Percentiles rank a stretch among this genome's conserved stretches.
phyloP scores from a whole-genome alignment of 306 rosid genomes.

The Vigna angularis region DNA sequence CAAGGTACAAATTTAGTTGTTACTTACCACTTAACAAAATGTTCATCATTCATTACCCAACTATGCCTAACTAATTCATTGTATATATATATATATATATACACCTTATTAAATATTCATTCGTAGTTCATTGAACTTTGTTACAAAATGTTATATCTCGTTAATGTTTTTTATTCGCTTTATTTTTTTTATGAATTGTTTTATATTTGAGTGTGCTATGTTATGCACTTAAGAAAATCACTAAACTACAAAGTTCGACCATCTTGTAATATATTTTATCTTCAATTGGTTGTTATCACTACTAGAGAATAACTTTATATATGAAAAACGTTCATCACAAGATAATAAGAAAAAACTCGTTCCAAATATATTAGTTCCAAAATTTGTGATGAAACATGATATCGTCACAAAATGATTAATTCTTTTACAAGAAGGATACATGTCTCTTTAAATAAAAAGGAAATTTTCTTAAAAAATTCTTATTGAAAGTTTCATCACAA shows the following conservation, averaged over 20 bases:
- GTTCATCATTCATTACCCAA: background rate
- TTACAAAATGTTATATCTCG: background rate
- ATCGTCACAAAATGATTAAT: too few relatives aligned
- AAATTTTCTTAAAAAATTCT: too few relatives aligned
- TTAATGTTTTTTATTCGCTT: background rate
- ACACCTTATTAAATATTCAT: background rate
- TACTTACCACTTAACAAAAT: background rate
- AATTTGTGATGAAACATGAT: too few relatives aligned
- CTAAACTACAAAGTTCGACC: background rate
- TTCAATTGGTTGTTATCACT: too few relatives aligned
- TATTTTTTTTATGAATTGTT: background rate
- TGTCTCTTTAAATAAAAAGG: too few relatives aligned
- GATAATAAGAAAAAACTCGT: too few relatives aligned
- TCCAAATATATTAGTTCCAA: too few relatives aligned
- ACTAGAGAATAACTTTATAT: too few relatives aligned
- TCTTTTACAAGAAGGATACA: too few relatives aligned
- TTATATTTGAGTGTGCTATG: background rate
- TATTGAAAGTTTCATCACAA: too few relatives aligned
- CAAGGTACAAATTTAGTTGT: background rate
- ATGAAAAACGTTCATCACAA: too few relatives aligned
- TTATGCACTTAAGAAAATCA: background rate
- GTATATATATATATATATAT: background rate
- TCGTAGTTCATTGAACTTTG: background rate
- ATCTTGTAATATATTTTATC: background rate
- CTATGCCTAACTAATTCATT: background rate